phyloP scores from a whole-genome alignment of 148 eudicot species.

The Euryodendron excelsum region DNA sequence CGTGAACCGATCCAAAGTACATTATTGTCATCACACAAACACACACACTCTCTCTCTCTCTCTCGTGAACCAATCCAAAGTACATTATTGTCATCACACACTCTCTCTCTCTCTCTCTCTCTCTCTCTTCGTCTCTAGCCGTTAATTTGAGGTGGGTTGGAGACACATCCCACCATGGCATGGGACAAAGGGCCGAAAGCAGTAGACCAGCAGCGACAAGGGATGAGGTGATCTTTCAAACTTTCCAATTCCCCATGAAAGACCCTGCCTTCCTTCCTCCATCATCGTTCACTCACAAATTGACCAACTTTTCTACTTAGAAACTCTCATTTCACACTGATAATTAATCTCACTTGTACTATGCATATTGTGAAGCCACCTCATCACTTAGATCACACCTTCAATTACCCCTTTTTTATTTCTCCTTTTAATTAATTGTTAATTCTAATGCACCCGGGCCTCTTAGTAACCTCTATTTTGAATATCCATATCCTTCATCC shows the following conservation, averaged over 20 bases:
- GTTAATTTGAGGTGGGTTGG: constrained; percentile 5
- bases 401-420: no score
- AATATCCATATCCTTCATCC: background rate
- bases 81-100: background rate
- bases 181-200: constrained; percentile 22
- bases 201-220: constrained; percentile 5
- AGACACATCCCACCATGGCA: constrained; percentile 13
- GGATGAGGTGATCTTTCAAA: constrained; percentile 4
- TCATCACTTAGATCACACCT: no score
- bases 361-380: no score
- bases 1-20: background rate
- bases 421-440: no score
- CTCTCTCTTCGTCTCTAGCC: background rate
- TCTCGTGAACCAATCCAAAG: background rate
- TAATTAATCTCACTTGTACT: no score
- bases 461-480: background rate
- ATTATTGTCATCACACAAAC: background rate
- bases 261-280: background rate
- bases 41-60: background rate
- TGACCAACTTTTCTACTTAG: constrained; percentile 21
- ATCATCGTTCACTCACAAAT: constrained; percentile 14
- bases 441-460: background rate
- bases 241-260: constrained; percentile 21
- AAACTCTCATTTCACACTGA: no score
- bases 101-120: background rate